Evolutionary conservation across 768 basidiomycete species (phyloP), one percentile per base, ranked within the genome.

Genomic region (Mycena galericulata): DNA sequence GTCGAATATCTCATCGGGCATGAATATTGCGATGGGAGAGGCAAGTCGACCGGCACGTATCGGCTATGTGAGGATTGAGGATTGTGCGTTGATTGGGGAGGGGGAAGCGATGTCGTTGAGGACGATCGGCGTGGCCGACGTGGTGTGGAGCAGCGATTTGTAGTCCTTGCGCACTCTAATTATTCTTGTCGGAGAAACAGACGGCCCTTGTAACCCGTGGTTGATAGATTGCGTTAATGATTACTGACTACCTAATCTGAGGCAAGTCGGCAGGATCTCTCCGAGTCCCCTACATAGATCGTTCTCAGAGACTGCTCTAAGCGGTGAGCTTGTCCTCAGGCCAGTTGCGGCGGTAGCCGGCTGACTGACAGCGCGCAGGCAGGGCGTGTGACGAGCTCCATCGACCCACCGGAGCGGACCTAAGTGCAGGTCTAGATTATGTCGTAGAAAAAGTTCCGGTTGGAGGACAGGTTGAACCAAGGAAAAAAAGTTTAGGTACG

Each of bases 41-140:
- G 76, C 80, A 49, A 75, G 75, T 62, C 72, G 66, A 18, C 80
- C 80, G 12, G 79, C 79, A 8, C 67, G 72, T 47, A 82, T 88
- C 54, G 75, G 76, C 56, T 86, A 81, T 61, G 67, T 87, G 29
- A 82, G 84, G 47, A 74, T 87, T 30, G 80, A 81, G 46, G 77
- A 82, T 58, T 86, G 85, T 68, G 73, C 73, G 17, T 73, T 79
- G 65, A 79, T 87, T 58, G 72, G 72, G 51, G 68, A 80, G 67
- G 79, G 79, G 46, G 80, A 84, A 45, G 82, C 81, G 2, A 45
- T 79, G 17, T 78, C 77, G 40, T 68, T 88, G 62, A 80, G 77
- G 60, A 77, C 78, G 63, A 75, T 82, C 47, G 85, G 83, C 30
- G 81, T 82, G 14, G 66, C 75, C 54, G 78, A 82, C 69, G 76